These are phyloP conservation scores for Phoenix roebelenii DNA, from an alignment of 176 grass and related monocot genomes.

Conservation along the genomic window DNA sequence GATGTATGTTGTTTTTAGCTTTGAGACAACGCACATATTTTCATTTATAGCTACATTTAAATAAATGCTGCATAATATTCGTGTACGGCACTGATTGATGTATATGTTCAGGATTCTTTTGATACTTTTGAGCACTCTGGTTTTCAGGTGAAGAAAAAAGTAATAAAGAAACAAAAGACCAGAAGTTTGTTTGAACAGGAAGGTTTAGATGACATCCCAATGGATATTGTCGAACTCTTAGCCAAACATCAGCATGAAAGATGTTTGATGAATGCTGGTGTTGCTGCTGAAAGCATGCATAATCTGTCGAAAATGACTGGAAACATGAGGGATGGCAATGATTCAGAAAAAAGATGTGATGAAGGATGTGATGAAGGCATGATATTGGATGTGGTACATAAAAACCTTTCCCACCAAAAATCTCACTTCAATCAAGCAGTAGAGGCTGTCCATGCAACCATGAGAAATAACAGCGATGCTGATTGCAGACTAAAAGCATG, in stretches of 20 bases:
- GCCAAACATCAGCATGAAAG: constrained; percentile 47
- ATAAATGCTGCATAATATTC: too few species aligned
- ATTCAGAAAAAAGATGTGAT: constrained; percentile 5
- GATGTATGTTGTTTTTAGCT: too few species aligned
- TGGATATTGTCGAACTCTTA: constrained; percentile 88
- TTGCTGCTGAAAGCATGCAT: constrained; percentile 14
- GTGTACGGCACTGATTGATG: too few species aligned
- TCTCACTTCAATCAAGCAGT: constrained; percentile 12
- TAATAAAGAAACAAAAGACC: constrained; percentile 11
- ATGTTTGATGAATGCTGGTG: constrained; percentile 19
- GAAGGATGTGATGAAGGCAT: constrained; percentile 25
- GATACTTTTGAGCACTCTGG: too few species aligned
- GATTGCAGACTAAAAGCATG: constrained; percentile 14
- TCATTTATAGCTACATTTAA: too few species aligned
- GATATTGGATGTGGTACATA: constrained; percentile 3
- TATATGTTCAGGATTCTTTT: too few species aligned
- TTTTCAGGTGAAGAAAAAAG: constrained; percentile 22
- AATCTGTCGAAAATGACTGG: constrained; percentile 2
- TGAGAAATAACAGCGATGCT: constrained; percentile 4
- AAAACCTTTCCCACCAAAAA: constrained; percentile 22
- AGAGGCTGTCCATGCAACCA: constrained; percentile 16
- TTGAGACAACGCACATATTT: too few species aligned
- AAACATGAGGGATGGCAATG: constrained; percentile 30
- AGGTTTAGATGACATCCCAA: constrained; percentile 56
- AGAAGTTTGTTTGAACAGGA: constrained; percentile 24